Evolutionary conservation across 1,284 basidiomycete species (phyloP).

Genomic region (Malassezia furfur): DNA sequence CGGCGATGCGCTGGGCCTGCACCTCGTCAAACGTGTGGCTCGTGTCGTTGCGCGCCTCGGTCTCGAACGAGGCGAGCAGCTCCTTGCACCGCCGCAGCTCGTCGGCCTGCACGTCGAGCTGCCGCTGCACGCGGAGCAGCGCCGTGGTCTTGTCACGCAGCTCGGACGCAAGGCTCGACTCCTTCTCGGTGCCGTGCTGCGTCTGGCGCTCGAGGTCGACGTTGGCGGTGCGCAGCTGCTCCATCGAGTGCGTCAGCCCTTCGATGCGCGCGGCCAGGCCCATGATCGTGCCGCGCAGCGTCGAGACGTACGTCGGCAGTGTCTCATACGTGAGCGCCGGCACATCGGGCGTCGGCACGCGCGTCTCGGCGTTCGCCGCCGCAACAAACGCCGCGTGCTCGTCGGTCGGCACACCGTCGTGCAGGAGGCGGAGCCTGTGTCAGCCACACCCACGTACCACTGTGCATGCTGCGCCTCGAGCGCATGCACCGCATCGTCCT

Average conservation of each 20-base stretch:
- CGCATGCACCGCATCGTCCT: conserved; percentile 31
- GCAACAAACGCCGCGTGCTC: conserved; percentile 22
- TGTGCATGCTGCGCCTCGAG: conserved; percentile 24
- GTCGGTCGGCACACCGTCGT: conserved; percentile 8
- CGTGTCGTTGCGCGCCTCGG: conserved; percentile 30
- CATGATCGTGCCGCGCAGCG: conserved; percentile 25
- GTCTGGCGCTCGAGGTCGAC: conserved; percentile 21
- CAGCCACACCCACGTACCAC: conserved; percentile 17
- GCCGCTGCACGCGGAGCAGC: conserved; percentile 11
- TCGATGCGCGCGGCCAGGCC: conserved; percentile 23
- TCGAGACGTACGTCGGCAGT: conserved; percentile 26
- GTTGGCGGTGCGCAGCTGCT: conserved; percentile 24
- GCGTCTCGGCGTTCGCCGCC: conserved; percentile 18
- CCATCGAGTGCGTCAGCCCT: conserved; percentile 17
- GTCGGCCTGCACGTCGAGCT: conserved; percentile 16
- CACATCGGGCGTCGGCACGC: conserved; percentile 3
- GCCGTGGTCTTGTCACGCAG: conserved; percentile 34
- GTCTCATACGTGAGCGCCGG: conserved; percentile 17
- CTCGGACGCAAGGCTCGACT: conserved; percentile 29
- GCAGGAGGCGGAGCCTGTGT: conserved; percentile 2
- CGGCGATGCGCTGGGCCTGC: conserved; percentile 32
- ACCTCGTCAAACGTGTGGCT: conserved; percentile 28
- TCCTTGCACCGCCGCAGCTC: conserved; percentile 26
- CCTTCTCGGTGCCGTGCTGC: conserved; percentile 23
- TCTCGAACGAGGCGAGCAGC: conserved; percentile 25